Percentiles rank a stretch among this genome's conserved stretches.
phyloP scores from a whole-genome alignment of 768 basidiomycete species.

The Tricholoma hemisulphureum region DNA sequence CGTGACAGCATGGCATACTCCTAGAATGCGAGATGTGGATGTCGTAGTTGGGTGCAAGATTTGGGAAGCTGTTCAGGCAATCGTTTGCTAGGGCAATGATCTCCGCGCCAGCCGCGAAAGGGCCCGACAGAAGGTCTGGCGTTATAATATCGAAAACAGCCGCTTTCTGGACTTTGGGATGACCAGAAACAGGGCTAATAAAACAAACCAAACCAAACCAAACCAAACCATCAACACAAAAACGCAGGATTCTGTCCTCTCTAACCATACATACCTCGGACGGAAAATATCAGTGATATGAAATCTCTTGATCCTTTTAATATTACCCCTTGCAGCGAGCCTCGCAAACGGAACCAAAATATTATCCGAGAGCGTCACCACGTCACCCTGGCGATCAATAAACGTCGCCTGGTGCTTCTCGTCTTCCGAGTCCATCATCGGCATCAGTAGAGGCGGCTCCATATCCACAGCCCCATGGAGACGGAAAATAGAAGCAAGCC shows the following conservation, averaged over 20 bases:
- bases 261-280: constrained; percentile 65
- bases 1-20: constrained; percentile 58
- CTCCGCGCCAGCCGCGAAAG: constrained; percentile 72
- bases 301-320: constrained; percentile 78
- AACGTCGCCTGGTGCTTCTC: constrained; percentile 67
- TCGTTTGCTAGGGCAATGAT: constrained; percentile 66
- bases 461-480: constrained; percentile 89
- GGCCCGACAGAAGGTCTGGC: constrained; percentile 61
- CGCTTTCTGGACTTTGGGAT: constrained; percentile 70
- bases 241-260: too few species aligned
- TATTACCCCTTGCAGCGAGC: constrained; percentile 65
- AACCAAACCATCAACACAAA: background rate
- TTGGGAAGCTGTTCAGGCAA: constrained; percentile 71
- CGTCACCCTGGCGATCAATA: constrained; percentile 78
- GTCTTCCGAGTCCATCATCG: constrained; percentile 60
- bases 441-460: constrained; percentile 83
- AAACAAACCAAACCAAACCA: constrained; percentile 2
- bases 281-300: constrained; percentile 73
- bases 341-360: constrained; percentile 78
- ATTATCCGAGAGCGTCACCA: constrained; percentile 71
- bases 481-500: constrained; percentile 73
- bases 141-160: constrained; percentile 86
- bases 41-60: constrained; percentile 63
- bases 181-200: constrained; percentile 61
- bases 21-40: constrained; percentile 77